Conservation (phyloP, 192 early-diverging fungal genomes). For the Backusella parvicylindrica region DNA sequence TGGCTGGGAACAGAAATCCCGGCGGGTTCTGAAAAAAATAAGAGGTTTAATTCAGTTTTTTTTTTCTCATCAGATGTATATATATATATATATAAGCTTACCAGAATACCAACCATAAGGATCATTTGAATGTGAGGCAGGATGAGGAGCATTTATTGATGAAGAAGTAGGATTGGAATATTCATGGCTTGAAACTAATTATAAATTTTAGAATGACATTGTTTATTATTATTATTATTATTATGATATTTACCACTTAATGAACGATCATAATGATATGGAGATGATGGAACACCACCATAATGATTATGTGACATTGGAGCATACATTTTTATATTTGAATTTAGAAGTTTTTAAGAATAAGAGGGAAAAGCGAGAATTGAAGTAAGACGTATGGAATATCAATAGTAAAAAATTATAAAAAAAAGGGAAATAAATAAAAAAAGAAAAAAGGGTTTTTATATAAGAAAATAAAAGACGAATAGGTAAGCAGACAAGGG, state of each 20-base stretch:
- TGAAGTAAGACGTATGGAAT: not conserved
- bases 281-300: not conserved
- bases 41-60: not conserved
- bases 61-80: not conserved
- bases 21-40: not conserved
- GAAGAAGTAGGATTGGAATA: not conserved
- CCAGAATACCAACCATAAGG: slow-evolving; percentile 9
- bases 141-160: not conserved
- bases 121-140: not conserved
- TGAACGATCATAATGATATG: not conserved
- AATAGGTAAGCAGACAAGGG: not conserved
- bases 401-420: not conserved
- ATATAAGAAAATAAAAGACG: not conserved
- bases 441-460: not conserved
- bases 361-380: not conserved
- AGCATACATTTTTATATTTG: not conserved
- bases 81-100: not conserved
- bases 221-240: not conserved
- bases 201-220: not conserved
- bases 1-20: not conserved
- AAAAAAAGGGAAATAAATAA: not conserved
- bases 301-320: not conserved
- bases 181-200: not conserved
- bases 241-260: not conserved
- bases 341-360: not conserved